Evolutionary conservation across 2,329 filamentous ascomycete species (phyloP), one percentile per base, ranked within the genome.

Genomic region (Venturia carpophila): DNA sequence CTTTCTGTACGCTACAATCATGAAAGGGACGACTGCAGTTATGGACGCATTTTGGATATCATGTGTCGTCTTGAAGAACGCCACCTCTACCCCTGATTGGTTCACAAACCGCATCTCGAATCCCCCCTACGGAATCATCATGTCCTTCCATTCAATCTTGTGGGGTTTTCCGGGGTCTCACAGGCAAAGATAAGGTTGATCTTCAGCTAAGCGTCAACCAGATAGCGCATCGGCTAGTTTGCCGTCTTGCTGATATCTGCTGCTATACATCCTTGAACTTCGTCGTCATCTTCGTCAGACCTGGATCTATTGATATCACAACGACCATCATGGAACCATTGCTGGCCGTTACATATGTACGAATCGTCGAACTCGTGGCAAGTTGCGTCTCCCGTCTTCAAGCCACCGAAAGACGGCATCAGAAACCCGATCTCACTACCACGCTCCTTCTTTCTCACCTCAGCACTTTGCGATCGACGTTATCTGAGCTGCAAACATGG

Each of bases 381-480:
- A 58, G 27, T 15, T 58, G 52, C 13, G 52, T 58, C 6, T n/a
- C 9, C 10, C 52, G 30, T 37, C 52, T 58, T 7, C 24, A 34
- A 11, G 5, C 7, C 1, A 13, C 49, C 17, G 24, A 19, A 21
- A 21, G 37, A 37, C 52, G 52, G 27, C 19, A 58, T 10, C 27
- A 37, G 30, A 58, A 19, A 7, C 27, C 27, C 11, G 52, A 58
- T 13, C 52, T 58, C 10, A 58, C 52, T 15, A 58, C 30, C 52
- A 58, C 52, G 19, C 52, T 58, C 19, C 52, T 58, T 21, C 52
- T 58, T 15, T 58, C 52, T 37, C 52, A 58, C 17, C 52, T 58
- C 30, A 37, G 30, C 27, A 58, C 52, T 11, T 37, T 58, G 15
- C 5, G 19, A 17, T 34, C 52, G 27, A 37, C 52, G 3, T 11